Evolutionary conservation across 2,329 filamentous ascomycete genomes (phyloP), one percentile per base, ranked within the genome.

Genomic region (Monilinia vaccinii-corymbosi): DNA sequence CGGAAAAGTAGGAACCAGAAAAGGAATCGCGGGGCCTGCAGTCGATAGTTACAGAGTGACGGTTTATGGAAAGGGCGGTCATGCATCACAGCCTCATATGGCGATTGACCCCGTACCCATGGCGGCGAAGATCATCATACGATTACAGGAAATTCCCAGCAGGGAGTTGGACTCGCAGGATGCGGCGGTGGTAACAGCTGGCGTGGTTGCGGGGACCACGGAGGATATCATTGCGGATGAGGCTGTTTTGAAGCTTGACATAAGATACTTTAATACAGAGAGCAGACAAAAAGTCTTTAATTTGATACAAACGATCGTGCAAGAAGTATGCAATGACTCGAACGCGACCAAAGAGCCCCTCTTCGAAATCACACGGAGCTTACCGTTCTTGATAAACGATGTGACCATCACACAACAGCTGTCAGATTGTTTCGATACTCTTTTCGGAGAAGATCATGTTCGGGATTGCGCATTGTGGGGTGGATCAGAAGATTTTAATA

Each of bases 281-380:
- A 72, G 72, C 0, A 70, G 76, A 0, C 66, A 73, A 9, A 69
- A 67, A 1, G 68, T 80, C 0, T 55, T 75, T 3, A 66, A 65
- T 1, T 66, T 73, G 0, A 75, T 80, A n/a, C 68, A 71, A 56
- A 68, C 74, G 1, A 75, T 80, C 14, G 75, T 86, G 0, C 71
- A 78, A n/a, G 79, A 80, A 0, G 84, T 87, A 63, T 67, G 63
- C 34, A 58, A 64, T 23, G 66, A 66, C 1, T 77, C 77, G n/a
- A 62, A 71, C 2, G 81, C 81, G 0, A 73, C 74, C 0, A 60
- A 62, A n/a, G 62, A 64, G 11, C 66, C 69, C 0, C 46, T 63
- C 0, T 65, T 66, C 44, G 61, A 63, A 40, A 16, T 45, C 10
- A 69, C 61, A 1, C 56, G 56, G 5, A 56, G 50, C 0, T 65